These are phyloP conservation scores for Neurospora tetrasperma DNA, from an alignment of 495 filamentous ascomycete genomes.

Conservation along the genomic window DNA sequence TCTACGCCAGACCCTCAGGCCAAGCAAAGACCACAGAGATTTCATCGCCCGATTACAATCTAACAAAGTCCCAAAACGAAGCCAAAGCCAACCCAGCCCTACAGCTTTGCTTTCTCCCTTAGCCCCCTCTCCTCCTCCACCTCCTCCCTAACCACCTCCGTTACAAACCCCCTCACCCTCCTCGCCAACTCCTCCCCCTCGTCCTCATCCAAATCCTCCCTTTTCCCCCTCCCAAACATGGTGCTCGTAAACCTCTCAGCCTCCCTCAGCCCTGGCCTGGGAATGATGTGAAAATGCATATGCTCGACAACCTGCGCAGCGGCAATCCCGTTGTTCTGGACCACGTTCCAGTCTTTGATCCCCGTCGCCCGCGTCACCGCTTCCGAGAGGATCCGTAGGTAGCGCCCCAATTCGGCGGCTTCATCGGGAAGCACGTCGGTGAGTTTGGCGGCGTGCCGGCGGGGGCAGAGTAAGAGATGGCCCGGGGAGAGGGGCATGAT, in stretches of 20 bases:
- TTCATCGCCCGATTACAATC: too few relatives aligned
- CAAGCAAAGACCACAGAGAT: background rate
- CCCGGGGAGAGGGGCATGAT: conserved; percentile 74
- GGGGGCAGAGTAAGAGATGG: conserved; percentile 67
- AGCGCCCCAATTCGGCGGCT: conserved; percentile 53
- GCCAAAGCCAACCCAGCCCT: background rate
- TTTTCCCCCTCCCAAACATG: conserved; percentile 77
- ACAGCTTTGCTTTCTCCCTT: conserved; percentile 37
- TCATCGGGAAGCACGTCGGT: conserved; percentile 48
- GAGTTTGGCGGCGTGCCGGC: conserved; percentile 61
- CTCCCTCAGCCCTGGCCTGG: conserved; percentile 46
- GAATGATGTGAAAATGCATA: conserved; percentile 89
- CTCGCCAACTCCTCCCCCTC: conserved; percentile 56
- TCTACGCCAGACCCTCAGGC: too few relatives aligned
- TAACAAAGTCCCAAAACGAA: too few relatives aligned
- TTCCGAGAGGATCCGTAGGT: conserved; percentile 64
- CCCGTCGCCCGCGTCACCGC: conserved; percentile 54
- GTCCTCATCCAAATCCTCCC: conserved; percentile 79
- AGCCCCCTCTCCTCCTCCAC: conserved; percentile 20
- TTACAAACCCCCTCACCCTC: conserved; percentile 52
- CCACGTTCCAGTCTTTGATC: conserved; percentile 77
- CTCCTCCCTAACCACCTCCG: conserved; percentile 40
- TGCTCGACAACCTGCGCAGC: conserved; percentile 88
- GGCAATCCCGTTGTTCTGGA: conserved; percentile 84
- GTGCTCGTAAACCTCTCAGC: conserved; percentile 45